Base-by-base conservation (phyloP, 306 rosid genomes). In the Dalbergia oliveri region DNA sequence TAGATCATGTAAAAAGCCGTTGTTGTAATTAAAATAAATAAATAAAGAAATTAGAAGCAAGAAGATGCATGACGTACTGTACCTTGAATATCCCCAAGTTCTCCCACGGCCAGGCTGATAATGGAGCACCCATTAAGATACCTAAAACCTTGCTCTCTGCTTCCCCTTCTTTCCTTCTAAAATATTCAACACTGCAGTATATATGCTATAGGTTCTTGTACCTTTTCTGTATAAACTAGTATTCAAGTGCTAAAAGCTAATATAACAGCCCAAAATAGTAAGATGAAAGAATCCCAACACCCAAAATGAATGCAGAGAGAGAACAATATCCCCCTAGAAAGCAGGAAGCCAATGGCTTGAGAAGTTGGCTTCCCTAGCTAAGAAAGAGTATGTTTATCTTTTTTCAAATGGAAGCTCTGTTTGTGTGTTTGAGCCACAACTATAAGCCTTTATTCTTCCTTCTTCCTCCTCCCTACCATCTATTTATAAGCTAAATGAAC, bases 81-180 rank as follows among this genome's bases (percentile, higher is more conserved):
- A 94, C 98, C 98, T 94, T 94, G 84, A 79, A 87, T 49, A 50
- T 8, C 51, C 98, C 98, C 43, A 92, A 45, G 64, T 92, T 87
- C 34, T 90, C 88, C 97, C 98, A 89, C 6, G 98, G 98, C 97
- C 97, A 94, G 68, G 88, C 19, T 26, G 97, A 76, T 80, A 92
- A 82, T 53, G 94, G 89, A 89, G 90, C 89, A 63, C 66, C 94
- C 94, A 91, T 91, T 50, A 49, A 3, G 12, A 62, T 9, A n/a
- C 35, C 44, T 41, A 4, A n/a, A 44, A 14, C 37, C 5, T 65
- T 71, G 11, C 53, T 33, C 5, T 50, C 14, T 49, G 19, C 37
- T 35, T 39, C 26, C 58, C 18, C 72, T 67, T 60, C 14, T 21
- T 33, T 33, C 33, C 9, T 54, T 37, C 15, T 67, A 19, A 33